Evolutionary conservation across 1,284 basidiomycete genomes (phyloP), one percentile per base, ranked within the genome.

Genomic region (Apiotrichum mycotoxinovorans): DNA sequence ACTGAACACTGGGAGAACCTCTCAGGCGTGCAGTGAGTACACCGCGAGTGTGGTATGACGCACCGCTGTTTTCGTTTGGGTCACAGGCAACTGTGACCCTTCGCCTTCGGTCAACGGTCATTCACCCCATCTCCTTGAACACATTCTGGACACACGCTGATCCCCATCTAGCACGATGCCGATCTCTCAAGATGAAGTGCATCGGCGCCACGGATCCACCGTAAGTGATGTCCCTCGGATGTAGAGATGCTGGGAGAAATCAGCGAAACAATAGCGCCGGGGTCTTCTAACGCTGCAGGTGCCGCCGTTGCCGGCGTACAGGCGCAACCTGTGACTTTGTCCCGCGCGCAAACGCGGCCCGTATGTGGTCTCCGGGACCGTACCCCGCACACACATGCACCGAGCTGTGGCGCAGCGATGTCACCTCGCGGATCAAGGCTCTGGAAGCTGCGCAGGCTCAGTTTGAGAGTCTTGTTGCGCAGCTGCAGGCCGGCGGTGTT

Each of bases 171-270:
- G 60, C 57, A 38, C 45, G 60, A 51, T 62, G 60, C 48, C 55
- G 60, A 8, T 55, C 54, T 3, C 62, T 61, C 51, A 64, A 64
- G 52, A 64, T 64, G 62, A 58, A 58, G 41, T 64, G 62, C 38
- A 61, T 64, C 44, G 62, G 62, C n/a, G 59, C 62, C 2, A 58
- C 48, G 11, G 59, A 64, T 35, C 62, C 62, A 30, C 62, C 62
- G 60, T 56, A 23, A 40, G n/a, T n/a, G n/a, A n/a, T n/a, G 57
- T 54, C 8, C 23, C n/a, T 12, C n/a, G 7, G 33, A 37, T 1
- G n/a, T n/a, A n/a, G n/a, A n/a, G n/a, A n/a, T n/a, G n/a, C n/a
- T n/a, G n/a, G n/a, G n/a, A n/a, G n/a, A n/a, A n/a, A n/a, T n/a
- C n/a, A n/a, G n/a, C n/a, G n/a, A n/a, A n/a, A n/a, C n/a, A n/a